These are phyloP conservation scores for Boechera divaricarpa DNA, from an alignment of 345 rosid species.

Conservation along the genomic window DNA sequence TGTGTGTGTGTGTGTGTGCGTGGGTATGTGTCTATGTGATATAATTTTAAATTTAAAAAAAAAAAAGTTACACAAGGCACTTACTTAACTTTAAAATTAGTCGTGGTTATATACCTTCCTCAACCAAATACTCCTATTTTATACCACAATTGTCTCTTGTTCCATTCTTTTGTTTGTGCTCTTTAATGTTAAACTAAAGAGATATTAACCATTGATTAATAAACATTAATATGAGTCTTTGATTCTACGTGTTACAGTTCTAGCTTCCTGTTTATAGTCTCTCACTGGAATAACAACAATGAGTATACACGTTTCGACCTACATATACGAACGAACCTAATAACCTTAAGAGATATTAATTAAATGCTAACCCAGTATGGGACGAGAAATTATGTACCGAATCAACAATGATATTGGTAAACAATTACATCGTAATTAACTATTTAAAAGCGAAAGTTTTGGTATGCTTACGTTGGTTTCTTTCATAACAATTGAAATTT, in stretches of 20 bases:
- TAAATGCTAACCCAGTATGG: background rate
- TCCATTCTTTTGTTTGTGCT: background rate
- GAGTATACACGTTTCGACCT: background rate
- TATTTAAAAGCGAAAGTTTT: too few species aligned
- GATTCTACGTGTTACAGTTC: background rate
- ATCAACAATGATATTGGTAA: conserved; percentile 1
- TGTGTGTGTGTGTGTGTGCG: too few species aligned
- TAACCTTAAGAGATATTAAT: background rate
- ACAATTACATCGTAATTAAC: background rate
- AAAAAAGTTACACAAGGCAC: background rate
- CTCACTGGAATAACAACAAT: background rate
- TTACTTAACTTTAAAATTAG: background rate
- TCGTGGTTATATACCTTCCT: too few species aligned
- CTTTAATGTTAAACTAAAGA: background rate
- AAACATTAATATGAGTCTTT: background rate
- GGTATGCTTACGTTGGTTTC: background rate
- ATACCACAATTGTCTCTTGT: background rate
- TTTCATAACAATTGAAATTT: background rate
- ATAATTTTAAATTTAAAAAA: background rate
- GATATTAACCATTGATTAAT: background rate
- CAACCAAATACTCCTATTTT: background rate
- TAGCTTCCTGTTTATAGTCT: background rate
- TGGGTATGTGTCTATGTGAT: background rate
- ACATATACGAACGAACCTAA: background rate
- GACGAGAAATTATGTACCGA: background rate